Evolutionary conservation across 176 grass and related monocot species (phyloP).

Genomic region (Aegilops tauschii): DNA sequence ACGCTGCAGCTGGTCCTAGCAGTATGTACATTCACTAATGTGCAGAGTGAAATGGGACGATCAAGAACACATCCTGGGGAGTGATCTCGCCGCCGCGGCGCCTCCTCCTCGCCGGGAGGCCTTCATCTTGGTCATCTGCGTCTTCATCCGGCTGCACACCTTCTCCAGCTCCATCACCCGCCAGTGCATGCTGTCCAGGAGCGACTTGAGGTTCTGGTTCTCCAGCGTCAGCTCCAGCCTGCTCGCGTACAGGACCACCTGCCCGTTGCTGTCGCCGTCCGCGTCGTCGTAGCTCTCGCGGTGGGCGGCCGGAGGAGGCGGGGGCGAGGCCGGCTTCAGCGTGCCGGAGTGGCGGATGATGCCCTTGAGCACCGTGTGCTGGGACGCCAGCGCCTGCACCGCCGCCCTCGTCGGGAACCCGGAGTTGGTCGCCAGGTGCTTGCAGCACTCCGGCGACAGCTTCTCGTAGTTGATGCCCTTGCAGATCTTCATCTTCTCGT

Average conservation of each 20-base stretch:
- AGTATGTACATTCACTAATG: slow-evolving; percentile 37
- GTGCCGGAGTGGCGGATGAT: slow-evolving; percentile 55
- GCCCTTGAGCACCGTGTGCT: slow-evolving; percentile 78
- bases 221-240: slow-evolving; percentile 65
- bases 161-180: slow-evolving; percentile 91
- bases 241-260: slow-evolving; percentile 77
- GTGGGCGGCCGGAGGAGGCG: not conserved
- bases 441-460: slow-evolving; percentile 85
- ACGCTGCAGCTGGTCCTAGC: slow-evolving; percentile 18
- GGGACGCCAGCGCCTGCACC: slow-evolving; percentile 82
- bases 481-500: slow-evolving; percentile 95
- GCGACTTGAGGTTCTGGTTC: slow-evolving; percentile 83
- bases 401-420: slow-evolving; percentile 78
- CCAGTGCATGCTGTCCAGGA: slow-evolving; percentile 84
- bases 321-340: slow-evolving; percentile 19
- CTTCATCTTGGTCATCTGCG: slow-evolving; percentile 89
- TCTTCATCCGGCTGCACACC: slow-evolving; percentile 78
- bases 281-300: not conserved
- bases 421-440: slow-evolving; percentile 68
- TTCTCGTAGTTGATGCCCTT: slow-evolving; percentile 83
- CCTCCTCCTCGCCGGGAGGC: slow-evolving; percentile 7
- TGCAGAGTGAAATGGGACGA: not conserved
- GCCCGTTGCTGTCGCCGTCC: slow-evolving; percentile 12
- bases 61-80: slow-evolving; percentile 98
- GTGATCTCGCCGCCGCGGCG: slow-evolving; percentile 40